Evolutionary conservation across 1,139 yeast species (phyloP).

Genomic region (Suhomyces wounanorum): DNA sequence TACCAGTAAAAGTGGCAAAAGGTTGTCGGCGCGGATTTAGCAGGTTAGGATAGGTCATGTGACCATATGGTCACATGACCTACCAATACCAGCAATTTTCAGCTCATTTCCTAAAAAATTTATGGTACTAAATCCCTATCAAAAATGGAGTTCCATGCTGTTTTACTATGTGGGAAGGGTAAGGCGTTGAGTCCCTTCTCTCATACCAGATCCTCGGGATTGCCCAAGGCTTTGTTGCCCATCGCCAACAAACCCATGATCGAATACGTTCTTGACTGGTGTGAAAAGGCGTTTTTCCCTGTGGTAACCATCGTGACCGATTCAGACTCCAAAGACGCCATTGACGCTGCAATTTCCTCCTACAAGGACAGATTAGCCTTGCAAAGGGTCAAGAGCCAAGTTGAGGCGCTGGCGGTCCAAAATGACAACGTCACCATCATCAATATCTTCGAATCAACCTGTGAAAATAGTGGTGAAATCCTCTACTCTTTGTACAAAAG

Average conservation of each 20-base stretch:
- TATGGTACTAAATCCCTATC: background rate
- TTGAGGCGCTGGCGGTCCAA: slow-evolving; percentile 3
- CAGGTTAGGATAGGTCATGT: background rate
- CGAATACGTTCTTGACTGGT: slow-evolving; percentile 88
- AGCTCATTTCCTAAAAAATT: background rate
- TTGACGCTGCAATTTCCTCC: slow-evolving; percentile 48
- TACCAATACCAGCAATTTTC: background rate
- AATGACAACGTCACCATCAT: slow-evolving; percentile 25
- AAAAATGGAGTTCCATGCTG: slow-evolving; percentile 87
- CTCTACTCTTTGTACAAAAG: slow-evolving; percentile 51
- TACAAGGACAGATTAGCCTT: slow-evolving; percentile 33
- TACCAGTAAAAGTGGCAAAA: slow-evolving; percentile 12
- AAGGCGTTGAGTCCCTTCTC: slow-evolving; percentile 72
- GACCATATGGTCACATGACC: background rate
- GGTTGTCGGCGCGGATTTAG: slow-evolving; percentile 1
- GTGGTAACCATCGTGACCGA: slow-evolving; percentile 46
- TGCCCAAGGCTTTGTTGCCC: slow-evolving; percentile 84
- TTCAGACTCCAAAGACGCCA: slow-evolving; percentile 28
- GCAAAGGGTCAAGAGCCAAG: slow-evolving; percentile 10
- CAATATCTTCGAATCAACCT: slow-evolving; percentile 47
- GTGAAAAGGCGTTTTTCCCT: slow-evolving; percentile 79
- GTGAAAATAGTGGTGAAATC: slow-evolving; percentile 64
- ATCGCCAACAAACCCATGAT: slow-evolving; percentile 91
- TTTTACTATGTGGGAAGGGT: slow-evolving; percentile 87
- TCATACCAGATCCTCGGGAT: slow-evolving; percentile 55